These are phyloP conservation scores for Logfia minima DNA, from an alignment of 129 eudicot genomes.

Conservation along the genomic window DNA sequence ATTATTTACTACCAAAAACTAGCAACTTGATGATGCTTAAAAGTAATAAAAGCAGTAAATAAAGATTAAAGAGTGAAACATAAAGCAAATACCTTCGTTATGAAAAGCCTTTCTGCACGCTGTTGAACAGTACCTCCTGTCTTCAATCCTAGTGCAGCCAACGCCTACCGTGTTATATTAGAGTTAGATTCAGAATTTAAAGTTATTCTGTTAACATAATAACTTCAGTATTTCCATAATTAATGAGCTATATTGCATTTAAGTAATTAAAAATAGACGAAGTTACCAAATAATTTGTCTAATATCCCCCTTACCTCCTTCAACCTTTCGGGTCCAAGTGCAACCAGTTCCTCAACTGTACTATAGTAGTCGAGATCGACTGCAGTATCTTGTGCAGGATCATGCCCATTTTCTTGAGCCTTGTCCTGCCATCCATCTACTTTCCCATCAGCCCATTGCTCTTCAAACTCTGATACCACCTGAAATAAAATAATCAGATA, in stretches of 20 bases:
- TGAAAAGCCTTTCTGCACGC: slow-evolving; percentile 98
- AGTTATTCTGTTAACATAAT: background rate
- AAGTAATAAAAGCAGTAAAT: background rate
- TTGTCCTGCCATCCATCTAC: slow-evolving; percentile 76
- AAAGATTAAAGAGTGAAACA: background rate
- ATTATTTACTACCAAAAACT: background rate
- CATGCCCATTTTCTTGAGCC: slow-evolving; percentile 66
- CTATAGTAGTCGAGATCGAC: slow-evolving; percentile 85
- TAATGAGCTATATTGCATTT: background rate
- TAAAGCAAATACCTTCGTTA: slow-evolving; percentile 62
- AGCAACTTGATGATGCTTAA: background rate
- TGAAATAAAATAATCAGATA: slow-evolving; percentile 31
- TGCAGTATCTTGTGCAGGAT: slow-evolving; percentile 35
- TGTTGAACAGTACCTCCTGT: slow-evolving; percentile 92
- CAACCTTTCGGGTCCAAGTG: slow-evolving; percentile 78
- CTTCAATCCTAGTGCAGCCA: slow-evolving; percentile 87
- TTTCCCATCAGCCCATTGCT: slow-evolving; percentile 70
- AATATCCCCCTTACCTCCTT: slow-evolving; percentile 64
- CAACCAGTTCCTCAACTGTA: slow-evolving; percentile 80
- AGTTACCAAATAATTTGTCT: background rate
- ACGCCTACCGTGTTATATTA: slow-evolving; percentile 53
- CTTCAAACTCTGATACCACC: slow-evolving; percentile 87
- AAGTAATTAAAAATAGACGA: background rate
- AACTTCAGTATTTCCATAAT: background rate
- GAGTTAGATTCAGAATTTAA: background rate